Evolutionary conservation across 352 stramenopile species (phyloP).

Genomic region (Phytopythium oedochilum): DNA sequence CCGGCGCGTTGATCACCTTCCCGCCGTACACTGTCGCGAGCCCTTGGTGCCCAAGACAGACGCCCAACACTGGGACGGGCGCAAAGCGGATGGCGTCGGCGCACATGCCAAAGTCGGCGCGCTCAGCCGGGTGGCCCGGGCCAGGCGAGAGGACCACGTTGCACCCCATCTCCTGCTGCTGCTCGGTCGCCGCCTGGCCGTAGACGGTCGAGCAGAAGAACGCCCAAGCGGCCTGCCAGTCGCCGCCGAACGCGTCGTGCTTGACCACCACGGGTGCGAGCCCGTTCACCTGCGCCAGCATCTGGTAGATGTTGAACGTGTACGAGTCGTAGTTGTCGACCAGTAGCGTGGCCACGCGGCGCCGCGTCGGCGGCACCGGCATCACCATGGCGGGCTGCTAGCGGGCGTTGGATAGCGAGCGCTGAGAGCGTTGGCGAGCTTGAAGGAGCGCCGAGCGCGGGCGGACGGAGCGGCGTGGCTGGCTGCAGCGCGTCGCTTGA

Average conservation of each 20-base stretch:
- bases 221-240: conserved; percentile 54
- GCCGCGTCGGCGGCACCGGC: conserved; percentile 11
- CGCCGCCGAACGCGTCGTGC: conserved; percentile 88
- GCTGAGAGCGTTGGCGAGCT: too few relatives aligned
- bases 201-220: conserved; percentile 54
- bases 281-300: conserved; percentile 90
- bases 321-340: conserved; percentile 99
- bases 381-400: conserved; percentile 33
- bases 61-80: conserved; percentile 88
- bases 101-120: conserved; percentile 87
- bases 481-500: too few relatives aligned
- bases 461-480: too few relatives aligned
- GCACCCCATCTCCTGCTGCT: too few relatives aligned
- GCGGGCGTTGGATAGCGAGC: too few relatives aligned
- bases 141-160: conserved; percentile 90
- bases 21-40: conserved; percentile 88
- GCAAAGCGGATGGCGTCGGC: conserved; percentile 56
- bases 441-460: too few relatives aligned
- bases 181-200: too few relatives aligned
- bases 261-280: conserved; percentile 86
- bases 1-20: conserved; percentile 66
- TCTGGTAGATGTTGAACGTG: conserved; percentile 97
- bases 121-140: conserved; percentile 81
- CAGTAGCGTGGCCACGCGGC: conserved; percentile 72
- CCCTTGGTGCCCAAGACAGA: conserved; percentile 98